These are phyloP conservation scores for Claviceps monticola DNA, from an alignment of 2,329 filamentous ascomycete genomes.

Conservation along the genomic window DNA sequence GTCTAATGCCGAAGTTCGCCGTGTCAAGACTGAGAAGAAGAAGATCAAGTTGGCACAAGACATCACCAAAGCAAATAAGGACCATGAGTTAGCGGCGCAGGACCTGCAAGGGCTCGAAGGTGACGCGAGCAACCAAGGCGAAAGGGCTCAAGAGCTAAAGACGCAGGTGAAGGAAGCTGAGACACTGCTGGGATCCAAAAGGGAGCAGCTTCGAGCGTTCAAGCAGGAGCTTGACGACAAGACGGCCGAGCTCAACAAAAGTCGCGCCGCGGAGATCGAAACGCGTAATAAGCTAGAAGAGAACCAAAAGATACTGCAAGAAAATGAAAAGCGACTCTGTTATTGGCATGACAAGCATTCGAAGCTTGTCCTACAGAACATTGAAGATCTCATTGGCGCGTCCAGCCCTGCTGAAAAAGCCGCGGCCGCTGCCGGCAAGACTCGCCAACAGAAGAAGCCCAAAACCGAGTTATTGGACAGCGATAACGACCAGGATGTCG, in stretches of 20 bases:
- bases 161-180: slow-evolving; percentile 70
- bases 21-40: slow-evolving; percentile 89
- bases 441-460: slow-evolving; percentile 13
- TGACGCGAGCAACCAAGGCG: slow-evolving; percentile 65
- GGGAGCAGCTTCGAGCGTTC: slow-evolving; percentile 61
- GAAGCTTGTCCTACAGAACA: slow-evolving; percentile 72
- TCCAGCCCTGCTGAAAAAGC: slow-evolving; percentile 13
- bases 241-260: slow-evolving; percentile 74
- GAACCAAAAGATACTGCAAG: slow-evolving; percentile 73
- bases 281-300: slow-evolving; percentile 98
- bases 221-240: slow-evolving; percentile 83
- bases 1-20: slow-evolving; percentile 74
- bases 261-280: slow-evolving; percentile 81
- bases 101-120: slow-evolving; percentile 69
- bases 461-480: slow-evolving; percentile 8
- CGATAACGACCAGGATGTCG: slow-evolving; percentile 18
- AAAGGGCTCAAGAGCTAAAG: slow-evolving; percentile 59
- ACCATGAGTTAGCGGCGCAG: slow-evolving; percentile 54
- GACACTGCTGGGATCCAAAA: slow-evolving; percentile 62
- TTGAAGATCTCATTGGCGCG: slow-evolving; percentile 49
- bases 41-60: slow-evolving; percentile 77
- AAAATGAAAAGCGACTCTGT: slow-evolving; percentile 70
- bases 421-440: slow-evolving; percentile 8
- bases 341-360: slow-evolving; percentile 86
- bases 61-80: slow-evolving; percentile 61